Conservation (phyloP, 2,329 filamentous ascomycete genomes). For the Dactylellina cionopaga region DNA sequence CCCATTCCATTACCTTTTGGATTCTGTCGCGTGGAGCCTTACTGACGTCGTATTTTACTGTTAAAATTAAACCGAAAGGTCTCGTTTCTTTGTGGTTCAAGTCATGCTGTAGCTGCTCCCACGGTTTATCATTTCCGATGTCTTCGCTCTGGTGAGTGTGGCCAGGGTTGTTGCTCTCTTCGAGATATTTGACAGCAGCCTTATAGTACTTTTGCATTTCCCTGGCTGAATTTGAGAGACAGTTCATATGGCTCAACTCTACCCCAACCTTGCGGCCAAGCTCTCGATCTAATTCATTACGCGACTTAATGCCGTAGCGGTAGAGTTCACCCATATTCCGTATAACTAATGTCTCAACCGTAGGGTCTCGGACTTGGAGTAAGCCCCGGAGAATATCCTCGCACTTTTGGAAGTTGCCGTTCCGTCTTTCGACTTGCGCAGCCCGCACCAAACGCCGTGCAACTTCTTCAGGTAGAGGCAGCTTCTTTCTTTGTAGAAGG, state of each 20-base stretch:
- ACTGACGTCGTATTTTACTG: not conserved
- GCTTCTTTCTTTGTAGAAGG: not conserved
- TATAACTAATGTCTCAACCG: not conserved
- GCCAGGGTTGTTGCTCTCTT: not conserved
- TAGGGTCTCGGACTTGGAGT: not conserved
- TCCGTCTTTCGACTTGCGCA: not conserved
- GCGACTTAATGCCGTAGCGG: not conserved
- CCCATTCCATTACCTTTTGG: not conserved
- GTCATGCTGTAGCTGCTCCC: not conserved
- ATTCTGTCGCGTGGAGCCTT: too few species aligned
- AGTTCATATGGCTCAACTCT: not conserved
- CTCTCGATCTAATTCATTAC: not conserved
- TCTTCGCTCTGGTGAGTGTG: not conserved
- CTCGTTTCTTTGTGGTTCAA: not conserved
- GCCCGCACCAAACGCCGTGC: not conserved
- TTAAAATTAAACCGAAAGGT: not conserved
- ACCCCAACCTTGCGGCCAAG: not conserved
- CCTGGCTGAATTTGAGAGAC: not conserved
- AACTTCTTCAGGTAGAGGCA: not conserved
- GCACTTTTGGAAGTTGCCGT: conserved; percentile 4
- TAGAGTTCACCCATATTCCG: conserved; percentile 4
- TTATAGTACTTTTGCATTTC: not conserved
- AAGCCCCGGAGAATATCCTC: not conserved
- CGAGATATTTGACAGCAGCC: not conserved
- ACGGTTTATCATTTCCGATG: not conserved